Evolutionary conservation across 108 stramenopile genomes (phyloP), one percentile per base, ranked within the genome.

Genomic region (Pseudonitzschia pungens): DNA sequence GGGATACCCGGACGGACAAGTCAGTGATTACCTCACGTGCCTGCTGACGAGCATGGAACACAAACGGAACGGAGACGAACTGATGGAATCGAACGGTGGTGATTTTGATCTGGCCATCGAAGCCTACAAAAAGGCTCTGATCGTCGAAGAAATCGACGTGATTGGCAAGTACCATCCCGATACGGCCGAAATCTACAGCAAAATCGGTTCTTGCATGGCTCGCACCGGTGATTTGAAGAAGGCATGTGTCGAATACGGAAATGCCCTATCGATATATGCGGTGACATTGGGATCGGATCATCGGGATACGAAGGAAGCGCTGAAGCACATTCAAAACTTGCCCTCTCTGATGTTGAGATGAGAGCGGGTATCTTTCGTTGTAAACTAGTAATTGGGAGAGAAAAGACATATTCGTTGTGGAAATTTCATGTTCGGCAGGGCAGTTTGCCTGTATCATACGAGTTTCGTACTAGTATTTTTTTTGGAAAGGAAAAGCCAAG

Each of bases 151-250:
- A 27, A 74, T 79, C 33, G 60, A 26, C 14, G 60, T 18, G 11
- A 29, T 33, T 40, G 76, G 76, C 51, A 79, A 79, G 63, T 72
- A 79, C 44, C 78, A 79, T 60, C 78, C 78, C 22, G 78, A 79
- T 33, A 81, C 74, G 12, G 80, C 63, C 29, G 80, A 81, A 31
- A 72, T 75, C 31, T 81, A 81, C 62, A 65, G 54, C 16, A 81
- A 72, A 52, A 75, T 81, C 71, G 80, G 80, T 21, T 48, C 68
- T 21, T 62, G 65, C 40, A 44, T 81, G 64, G 70, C 70, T 11
- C 53, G 70, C 42, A 62, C 71, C 40, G 80, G 80, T 29, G 74
- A 75, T 48, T 55, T 72, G 24, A 81, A 76, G 70, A 52, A 59
- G 40, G 72, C 80, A 28, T 70, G 62, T 32, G 70, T 75, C 29